phyloP scores from a whole-genome alignment of 1,284 basidiomycete species.

The Peniophora sp. region DNA sequence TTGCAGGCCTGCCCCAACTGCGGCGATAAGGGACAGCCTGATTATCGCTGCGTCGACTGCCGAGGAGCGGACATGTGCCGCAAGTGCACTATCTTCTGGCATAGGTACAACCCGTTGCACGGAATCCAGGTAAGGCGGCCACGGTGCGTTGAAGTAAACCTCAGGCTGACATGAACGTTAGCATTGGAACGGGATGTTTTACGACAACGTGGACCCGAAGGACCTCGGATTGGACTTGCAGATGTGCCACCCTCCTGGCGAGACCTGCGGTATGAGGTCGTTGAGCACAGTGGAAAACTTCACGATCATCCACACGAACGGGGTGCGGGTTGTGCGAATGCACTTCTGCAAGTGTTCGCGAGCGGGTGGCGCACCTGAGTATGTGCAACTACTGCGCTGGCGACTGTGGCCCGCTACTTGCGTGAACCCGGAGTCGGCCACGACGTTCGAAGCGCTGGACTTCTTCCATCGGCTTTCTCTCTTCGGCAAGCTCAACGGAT shows the following conservation, averaged over 20 bases:
- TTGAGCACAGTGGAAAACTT: not conserved
- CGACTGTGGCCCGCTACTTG: not conserved
- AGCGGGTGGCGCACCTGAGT: not conserved
- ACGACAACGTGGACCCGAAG: not conserved
- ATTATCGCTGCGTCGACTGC: not conserved
- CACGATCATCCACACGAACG: not conserved
- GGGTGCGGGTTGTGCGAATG: not conserved
- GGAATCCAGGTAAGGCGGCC: not conserved
- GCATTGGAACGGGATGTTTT: not conserved
- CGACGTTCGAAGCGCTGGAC: not conserved
- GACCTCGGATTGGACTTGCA: not conserved
- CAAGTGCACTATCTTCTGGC: not conserved
- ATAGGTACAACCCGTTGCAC: not conserved
- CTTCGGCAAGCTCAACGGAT: not conserved
- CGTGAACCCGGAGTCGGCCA: not conserved
- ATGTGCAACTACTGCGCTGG: not conserved
- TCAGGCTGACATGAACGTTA: not conserved
- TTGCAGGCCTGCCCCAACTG: not conserved
- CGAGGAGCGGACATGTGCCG: not conserved
- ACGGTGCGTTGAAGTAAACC: not conserved
- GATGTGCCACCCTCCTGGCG: not conserved
- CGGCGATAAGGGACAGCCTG: not conserved
- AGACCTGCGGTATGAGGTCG: not conserved
- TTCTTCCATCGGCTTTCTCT: not conserved
- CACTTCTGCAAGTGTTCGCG: not conserved